These are phyloP conservation scores for Xerocomellus chrysenteron DNA, from an alignment of 768 basidiomycete genomes.

Conservation along the genomic window DNA sequence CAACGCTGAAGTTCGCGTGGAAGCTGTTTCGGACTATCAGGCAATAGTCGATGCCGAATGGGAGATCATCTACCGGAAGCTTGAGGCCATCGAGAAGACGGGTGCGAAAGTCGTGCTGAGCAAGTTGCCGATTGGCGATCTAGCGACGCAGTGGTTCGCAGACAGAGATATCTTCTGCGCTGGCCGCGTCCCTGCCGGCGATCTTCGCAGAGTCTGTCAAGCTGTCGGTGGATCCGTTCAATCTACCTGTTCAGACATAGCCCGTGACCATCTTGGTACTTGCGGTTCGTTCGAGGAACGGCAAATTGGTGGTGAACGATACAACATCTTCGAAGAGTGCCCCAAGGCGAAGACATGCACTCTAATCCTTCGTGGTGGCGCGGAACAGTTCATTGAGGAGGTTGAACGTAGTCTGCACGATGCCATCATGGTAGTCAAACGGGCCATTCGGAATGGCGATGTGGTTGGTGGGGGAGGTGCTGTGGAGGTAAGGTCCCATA, in stretches of 20 bases:
- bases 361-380: conserved; percentile 89
- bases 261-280: conserved; percentile 86
- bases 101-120: conserved; percentile 97
- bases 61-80: conserved; percentile 98
- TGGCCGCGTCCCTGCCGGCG: conserved; percentile 87
- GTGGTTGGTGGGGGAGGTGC: conserved; percentile 98
- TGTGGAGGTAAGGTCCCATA: conserved; percentile 65
- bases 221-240: conserved; percentile 95
- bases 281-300: conserved; percentile 91
- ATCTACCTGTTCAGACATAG: conserved; percentile 92
- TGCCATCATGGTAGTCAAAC: conserved; percentile 99
- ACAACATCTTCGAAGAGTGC: conserved; percentile 93
- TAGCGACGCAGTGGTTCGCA: conserved; percentile 99
- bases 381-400: conserved; percentile 98
- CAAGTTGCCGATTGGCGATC: conserved; percentile 96
- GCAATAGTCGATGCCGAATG: conserved; percentile 99
- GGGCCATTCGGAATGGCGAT: conserved; percentile 92
- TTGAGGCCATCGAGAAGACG: conserved; percentile 92
- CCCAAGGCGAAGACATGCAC: conserved; percentile 96
- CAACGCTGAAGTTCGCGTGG: conserved; percentile 97
- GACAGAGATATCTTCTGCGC: conserved; percentile 99
- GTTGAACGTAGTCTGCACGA: conserved; percentile 97
- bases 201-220: conserved; percentile 91
- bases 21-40: conserved; percentile 96
- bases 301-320: conserved; percentile 96